These are phyloP conservation scores for Paecilomyces sp. DNA, from an alignment of 2,329 filamentous ascomycete species.

Conservation along the genomic window DNA sequence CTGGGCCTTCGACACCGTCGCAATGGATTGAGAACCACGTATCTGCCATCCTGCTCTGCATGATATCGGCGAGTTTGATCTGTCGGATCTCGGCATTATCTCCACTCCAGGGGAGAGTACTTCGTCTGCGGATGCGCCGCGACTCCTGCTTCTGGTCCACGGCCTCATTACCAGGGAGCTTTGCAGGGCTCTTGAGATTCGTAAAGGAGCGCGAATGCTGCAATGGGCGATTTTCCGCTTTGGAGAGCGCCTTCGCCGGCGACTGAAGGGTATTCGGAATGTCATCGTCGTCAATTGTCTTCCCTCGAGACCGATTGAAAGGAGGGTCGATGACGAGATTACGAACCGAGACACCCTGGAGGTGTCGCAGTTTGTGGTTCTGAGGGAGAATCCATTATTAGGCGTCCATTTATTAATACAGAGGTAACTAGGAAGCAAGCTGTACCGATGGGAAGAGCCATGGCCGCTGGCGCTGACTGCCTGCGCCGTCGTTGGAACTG, in stretches of 20 bases:
- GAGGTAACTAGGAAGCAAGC: conserved; percentile 21
- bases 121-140: conserved; percentile 41
- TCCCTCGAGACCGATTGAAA: conserved; percentile 43
- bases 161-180: conserved; percentile 8
- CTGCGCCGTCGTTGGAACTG: conserved; percentile 9
- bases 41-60: conserved; percentile 69
- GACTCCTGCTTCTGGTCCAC: conserved; percentile 12
- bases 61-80: conserved; percentile 66
- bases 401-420: conserved; percentile 5
- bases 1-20: conserved; percentile 56
- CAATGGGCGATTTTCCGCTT: conserved; percentile 42
- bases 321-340: conserved; percentile 65
- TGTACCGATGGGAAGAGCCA: conserved; percentile 29
- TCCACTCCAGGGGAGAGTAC: conserved; percentile 57
- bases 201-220: conserved; percentile 55
- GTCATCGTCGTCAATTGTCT: conserved; percentile 70
- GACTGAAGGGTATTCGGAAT: conserved; percentile 60
- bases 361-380: conserved; percentile 83
- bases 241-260: conserved; percentile 57
- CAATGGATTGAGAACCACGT: conserved; percentile 83
- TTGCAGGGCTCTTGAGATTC: conserved; percentile 36
- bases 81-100: conserved; percentile 58
- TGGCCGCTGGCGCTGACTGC: conserved; percentile 13
- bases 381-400: conserved; percentile 29
- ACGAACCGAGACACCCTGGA: conserved; percentile 78